A percentile compares a stretch with the other conserved stretches of the same genome.
phyloP scores from a whole-genome alignment of 495 filamentous ascomycete genomes.

The Niebla homalea region DNA sequence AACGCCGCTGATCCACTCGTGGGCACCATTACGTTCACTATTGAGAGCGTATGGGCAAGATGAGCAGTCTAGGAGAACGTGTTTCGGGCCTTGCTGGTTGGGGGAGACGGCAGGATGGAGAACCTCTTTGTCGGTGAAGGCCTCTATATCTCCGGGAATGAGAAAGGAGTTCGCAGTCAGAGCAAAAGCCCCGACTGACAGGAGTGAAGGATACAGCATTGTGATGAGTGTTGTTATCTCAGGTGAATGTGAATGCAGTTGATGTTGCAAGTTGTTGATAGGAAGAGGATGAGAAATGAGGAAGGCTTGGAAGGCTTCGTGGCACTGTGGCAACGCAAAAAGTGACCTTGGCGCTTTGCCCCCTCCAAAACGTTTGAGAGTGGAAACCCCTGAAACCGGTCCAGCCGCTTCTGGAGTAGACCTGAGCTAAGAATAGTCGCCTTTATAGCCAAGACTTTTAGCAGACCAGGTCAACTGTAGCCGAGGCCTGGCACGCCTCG shows the following conservation, averaged over 20 bases:
- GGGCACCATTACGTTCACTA: conserved; percentile 16
- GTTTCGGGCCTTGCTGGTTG: conserved; percentile 16
- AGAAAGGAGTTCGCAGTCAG: conserved; percentile 35
- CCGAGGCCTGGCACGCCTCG: too few species aligned
- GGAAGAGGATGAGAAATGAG: neutral
- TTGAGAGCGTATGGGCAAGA: conserved; percentile 33
- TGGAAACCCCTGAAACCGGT: too few species aligned
- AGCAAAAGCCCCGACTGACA: conserved; percentile 30
- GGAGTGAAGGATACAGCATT: conserved; percentile 33
- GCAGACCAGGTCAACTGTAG: too few species aligned
- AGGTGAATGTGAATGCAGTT: neutral
- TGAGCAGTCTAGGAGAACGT: conserved; percentile 30
- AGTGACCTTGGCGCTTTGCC: too few species aligned
- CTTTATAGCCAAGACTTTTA: too few species aligned
- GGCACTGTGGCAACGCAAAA: too few species aligned
- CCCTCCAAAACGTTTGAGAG: too few species aligned
- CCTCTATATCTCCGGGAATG: conserved; percentile 22
- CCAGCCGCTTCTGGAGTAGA: too few species aligned
- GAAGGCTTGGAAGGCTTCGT: neutral
- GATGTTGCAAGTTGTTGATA: neutral
- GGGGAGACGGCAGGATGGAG: conserved; percentile 22
- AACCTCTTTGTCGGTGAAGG: conserved; percentile 19
- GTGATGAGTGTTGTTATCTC: conserved; percentile 1
- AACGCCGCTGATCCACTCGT: conserved; percentile 14
- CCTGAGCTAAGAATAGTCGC: too few species aligned